Conservation (phyloP, 768 basidiomycete genomes). For the Dentipellis fragilis region DNA sequence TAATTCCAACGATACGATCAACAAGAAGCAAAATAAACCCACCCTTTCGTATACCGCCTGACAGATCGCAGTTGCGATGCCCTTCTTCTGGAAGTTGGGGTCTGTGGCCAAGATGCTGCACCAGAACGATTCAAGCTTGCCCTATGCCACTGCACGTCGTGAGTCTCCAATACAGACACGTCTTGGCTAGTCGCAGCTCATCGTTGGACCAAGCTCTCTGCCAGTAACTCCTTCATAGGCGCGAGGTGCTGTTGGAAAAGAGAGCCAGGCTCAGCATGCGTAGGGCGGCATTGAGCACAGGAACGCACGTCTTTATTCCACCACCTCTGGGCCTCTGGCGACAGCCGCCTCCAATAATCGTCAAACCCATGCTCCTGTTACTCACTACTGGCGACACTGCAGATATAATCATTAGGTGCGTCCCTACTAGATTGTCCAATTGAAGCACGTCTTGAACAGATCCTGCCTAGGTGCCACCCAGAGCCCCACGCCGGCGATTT, state of each 20-base stretch:
- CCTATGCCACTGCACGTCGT: neutral
- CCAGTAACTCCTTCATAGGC: neutral
- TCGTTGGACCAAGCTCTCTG: neutral
- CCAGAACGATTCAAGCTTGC: neutral
- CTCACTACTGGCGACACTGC: neutral
- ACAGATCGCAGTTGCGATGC: neutral
- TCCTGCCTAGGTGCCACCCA: neutral
- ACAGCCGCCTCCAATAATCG: neutral
- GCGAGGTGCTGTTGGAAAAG: neutral
- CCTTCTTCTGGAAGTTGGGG: neutral
- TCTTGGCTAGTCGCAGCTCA: neutral
- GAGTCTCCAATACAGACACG: too few relatives aligned
- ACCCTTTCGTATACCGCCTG: too few relatives aligned
- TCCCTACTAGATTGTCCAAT: too few relatives aligned
- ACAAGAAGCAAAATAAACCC: too few relatives aligned
- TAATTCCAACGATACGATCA: too few relatives aligned
- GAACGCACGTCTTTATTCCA: neutral
- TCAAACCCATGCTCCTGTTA: neutral
- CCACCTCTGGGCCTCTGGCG: neutral
- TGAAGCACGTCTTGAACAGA: neutral
- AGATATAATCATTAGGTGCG: too few relatives aligned
- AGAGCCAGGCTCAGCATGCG: neutral
- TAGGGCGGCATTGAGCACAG: neutral
- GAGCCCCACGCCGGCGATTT: neutral
- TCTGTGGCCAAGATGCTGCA: neutral